Conservation (phyloP, 352 stramenopile species). For the Phytophthora ramorum region DNA sequence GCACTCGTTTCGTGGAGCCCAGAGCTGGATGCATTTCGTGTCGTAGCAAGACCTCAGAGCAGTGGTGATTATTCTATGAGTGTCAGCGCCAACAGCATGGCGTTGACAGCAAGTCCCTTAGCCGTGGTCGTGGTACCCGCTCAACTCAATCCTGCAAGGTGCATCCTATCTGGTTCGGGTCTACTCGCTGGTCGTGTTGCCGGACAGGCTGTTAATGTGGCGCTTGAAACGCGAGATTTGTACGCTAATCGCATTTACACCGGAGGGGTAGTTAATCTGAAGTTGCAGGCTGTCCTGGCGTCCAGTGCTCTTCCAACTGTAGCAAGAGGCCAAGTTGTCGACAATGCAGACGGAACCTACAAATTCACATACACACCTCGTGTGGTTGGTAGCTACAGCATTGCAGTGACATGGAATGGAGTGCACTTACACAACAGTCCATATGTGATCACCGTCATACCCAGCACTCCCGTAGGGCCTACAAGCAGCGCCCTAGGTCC, state of each 20-base stretch:
- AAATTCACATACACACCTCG: constrained; percentile 53
- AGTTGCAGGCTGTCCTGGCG: constrained; percentile 51
- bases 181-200: constrained; percentile 54
- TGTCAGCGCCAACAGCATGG: constrained; percentile 48
- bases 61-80: constrained; percentile 64
- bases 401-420: constrained; percentile 53
- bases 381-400: constrained; percentile 48
- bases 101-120: constrained; percentile 53
- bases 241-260: constrained; percentile 65
- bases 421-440: constrained; percentile 66
- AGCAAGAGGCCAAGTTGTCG: constrained; percentile 38
- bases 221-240: constrained; percentile 57
- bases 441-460: constrained; percentile 60
- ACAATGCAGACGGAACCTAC: constrained; percentile 65
- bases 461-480: constrained; percentile 45
- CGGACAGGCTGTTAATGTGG: constrained; percentile 46
- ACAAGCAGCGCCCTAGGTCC: constrained; percentile 51
- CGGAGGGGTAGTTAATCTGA: constrained; percentile 32
- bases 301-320: constrained; percentile 27
- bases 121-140: constrained; percentile 49
- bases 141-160: constrained; percentile 46
- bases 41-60: constrained; percentile 41
- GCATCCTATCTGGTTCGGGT: constrained; percentile 55
- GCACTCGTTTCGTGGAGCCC: constrained; percentile 38
- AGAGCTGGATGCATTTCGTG: constrained; percentile 25